Evolutionary conservation across 2,329 filamentous ascomycete genomes (phyloP).

Genomic region (Corniculantispora saksenae): DNA sequence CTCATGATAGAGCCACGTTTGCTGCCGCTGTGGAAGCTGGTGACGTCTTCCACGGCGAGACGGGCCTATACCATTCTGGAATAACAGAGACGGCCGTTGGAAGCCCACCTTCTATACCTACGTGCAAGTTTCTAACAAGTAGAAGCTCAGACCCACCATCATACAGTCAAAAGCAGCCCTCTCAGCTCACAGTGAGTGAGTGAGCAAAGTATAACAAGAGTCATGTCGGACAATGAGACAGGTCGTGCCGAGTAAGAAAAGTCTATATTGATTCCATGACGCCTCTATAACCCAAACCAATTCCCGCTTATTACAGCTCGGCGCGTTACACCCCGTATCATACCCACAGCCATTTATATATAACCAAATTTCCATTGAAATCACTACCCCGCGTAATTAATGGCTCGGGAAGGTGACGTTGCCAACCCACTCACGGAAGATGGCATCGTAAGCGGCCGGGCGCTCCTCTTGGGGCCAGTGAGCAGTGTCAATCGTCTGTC

Average conservation of each 20-base stretch:
- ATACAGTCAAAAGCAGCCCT: no score
- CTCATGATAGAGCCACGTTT: no score
- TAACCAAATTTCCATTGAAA: background rate
- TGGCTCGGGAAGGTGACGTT: constrained; percentile 16
- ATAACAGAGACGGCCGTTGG: no score
- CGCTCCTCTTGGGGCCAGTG: constrained; percentile 18
- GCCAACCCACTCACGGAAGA: constrained; percentile 17
- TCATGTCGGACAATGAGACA: background rate
- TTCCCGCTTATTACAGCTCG: background rate
- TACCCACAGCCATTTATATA: background rate
- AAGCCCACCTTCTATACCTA: no score
- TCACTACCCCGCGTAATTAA: background rate
- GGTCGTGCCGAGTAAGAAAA: background rate
- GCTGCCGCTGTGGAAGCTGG: no score
- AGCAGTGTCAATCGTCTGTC: constrained; percentile 17
- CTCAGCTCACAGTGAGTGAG: no score
- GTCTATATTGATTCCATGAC: background rate
- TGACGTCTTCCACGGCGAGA: no score
- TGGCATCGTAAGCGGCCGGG: constrained; percentile 9
- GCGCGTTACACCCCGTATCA: background rate
- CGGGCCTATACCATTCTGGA: no score
- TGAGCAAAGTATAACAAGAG: no score
- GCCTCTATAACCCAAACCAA: background rate
- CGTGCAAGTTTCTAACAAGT: no score
- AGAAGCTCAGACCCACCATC: no score